Percentiles rank a stretch among this genome's conserved stretches.
Conservation (phyloP, 2,329 filamentous ascomycete genomes). For the Penicillium sp. region DNA sequence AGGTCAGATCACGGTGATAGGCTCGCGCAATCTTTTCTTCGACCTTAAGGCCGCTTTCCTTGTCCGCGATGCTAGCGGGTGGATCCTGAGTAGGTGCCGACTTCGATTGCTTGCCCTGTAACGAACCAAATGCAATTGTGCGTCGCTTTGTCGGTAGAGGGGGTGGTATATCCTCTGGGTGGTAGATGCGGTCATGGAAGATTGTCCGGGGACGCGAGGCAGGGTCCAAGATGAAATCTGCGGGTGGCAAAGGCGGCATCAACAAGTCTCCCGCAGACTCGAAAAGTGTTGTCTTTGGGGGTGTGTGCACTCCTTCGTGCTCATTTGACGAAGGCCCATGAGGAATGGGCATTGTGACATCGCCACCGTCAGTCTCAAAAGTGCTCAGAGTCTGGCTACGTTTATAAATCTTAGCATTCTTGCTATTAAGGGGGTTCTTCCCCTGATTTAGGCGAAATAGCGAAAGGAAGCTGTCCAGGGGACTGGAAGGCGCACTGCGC, state of each 20-base stretch:
- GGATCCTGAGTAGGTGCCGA: slow-evolving; percentile 11
- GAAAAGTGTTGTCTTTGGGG: slow-evolving; percentile 88
- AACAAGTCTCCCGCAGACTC: slow-evolving; percentile 91
- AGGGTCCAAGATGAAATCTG: slow-evolving; percentile 81
- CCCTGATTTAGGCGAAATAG: slow-evolving; percentile 65
- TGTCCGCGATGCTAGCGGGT: slow-evolving; percentile 14
- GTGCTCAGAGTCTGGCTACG: slow-evolving; percentile 68
- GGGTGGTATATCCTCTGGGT: slow-evolving; percentile 85
- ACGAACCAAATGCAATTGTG: slow-evolving; percentile 37
- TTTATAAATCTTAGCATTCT: slow-evolving; percentile 64
- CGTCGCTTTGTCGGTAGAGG: slow-evolving; percentile 55
- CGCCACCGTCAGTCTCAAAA: slow-evolving; percentile 16
- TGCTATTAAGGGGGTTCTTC: slow-evolving; percentile 48
- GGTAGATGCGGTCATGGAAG: slow-evolving; percentile 94
- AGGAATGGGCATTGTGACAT: slow-evolving; percentile 34
- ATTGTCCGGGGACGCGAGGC: slow-evolving; percentile 80
- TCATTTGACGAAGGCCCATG: slow-evolving; percentile 52
- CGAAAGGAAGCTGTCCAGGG: slow-evolving; percentile 65
- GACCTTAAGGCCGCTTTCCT: slow-evolving; percentile 66
- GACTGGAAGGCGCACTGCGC: slow-evolving; percentile 42
- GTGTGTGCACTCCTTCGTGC: slow-evolving; percentile 59
- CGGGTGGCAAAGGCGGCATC: slow-evolving; percentile 79
- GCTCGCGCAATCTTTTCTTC: slow-evolving; percentile 97
- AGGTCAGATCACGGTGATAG: slow-evolving; percentile 86
- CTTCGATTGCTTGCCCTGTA: slow-evolving; percentile 19